Percentiles rank a stretch among this genome's conserved stretches.
These are phyloP conservation scores for Casuarina equisetifolia DNA, from an alignment of 306 rosid species.

Conservation along the genomic window DNA sequence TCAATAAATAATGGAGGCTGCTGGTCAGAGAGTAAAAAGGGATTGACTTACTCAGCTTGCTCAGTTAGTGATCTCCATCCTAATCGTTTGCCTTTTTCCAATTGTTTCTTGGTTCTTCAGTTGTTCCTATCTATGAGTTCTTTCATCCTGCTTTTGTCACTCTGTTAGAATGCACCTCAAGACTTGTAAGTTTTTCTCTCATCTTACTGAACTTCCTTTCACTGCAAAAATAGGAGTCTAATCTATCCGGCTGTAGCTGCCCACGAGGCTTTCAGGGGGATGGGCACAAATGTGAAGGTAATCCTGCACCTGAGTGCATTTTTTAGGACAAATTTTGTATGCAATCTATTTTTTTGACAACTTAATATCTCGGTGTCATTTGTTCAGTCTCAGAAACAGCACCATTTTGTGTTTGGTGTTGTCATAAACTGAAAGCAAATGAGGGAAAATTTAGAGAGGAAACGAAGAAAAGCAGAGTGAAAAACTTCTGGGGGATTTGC, in stretches of 20 bases:
- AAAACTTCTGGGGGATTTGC: too few species aligned
- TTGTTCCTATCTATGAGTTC: background rate
- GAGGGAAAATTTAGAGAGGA: too few species aligned
- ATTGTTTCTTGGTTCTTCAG: conserved; percentile 2
- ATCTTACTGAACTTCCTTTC: conserved; percentile 29
- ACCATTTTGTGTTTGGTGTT: too few species aligned
- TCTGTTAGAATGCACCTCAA: too few species aligned
- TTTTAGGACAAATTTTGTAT: background rate
- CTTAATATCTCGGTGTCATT: too few species aligned
- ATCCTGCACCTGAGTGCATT: conserved; percentile 19
- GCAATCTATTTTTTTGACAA: conserved; percentile 1
- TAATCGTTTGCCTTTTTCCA: conserved; percentile 11
- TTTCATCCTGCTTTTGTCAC: background rate
- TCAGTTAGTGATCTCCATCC: conserved; percentile 71
- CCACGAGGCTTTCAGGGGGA: conserved; percentile 73
- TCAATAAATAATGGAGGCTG: conserved; percentile 85
- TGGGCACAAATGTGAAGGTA: conserved; percentile 75
- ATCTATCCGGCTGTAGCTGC: conserved; percentile 64
- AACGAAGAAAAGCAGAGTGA: too few species aligned
- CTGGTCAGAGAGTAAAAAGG: conserved; percentile 67
- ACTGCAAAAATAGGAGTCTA: conserved; percentile 47
- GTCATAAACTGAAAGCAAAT: too few species aligned
- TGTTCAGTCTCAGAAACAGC: too few species aligned
- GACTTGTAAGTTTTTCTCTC: background rate
- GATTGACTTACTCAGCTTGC: conserved; percentile 69